Evolutionary conservation across 1,139 yeast genomes (phyloP).

Genomic region (Candida sp.): DNA sequence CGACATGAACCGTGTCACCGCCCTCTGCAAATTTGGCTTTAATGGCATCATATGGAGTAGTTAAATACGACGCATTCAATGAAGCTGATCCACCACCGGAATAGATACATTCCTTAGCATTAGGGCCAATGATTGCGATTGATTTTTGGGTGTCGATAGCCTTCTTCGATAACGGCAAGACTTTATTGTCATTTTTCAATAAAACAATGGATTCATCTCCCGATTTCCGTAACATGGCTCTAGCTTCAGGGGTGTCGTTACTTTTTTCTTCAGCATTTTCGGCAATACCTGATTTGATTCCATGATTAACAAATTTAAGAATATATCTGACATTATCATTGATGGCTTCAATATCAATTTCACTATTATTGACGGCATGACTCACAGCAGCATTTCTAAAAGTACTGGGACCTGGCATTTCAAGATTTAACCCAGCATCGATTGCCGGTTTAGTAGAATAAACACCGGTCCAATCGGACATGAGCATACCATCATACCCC

Average conservation of each 20-base stretch:
- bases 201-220: conserved; percentile 51
- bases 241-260: conserved; percentile 37
- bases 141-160: conserved; percentile 7
- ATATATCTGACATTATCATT: conserved; percentile 44
- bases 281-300: conserved; percentile 30
- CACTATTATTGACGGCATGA: conserved; percentile 23
- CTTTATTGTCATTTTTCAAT: conserved; percentile 42
- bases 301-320: conserved; percentile 39
- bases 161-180: conserved; percentile 34
- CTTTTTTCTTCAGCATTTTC: conserved; percentile 20
- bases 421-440: conserved; percentile 52
- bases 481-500: conserved; percentile 45
- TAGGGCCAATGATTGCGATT: conserved; percentile 28
- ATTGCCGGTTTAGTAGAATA: conserved; percentile 43
- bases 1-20: conserved; percentile 9
- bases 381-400: conserved; percentile 36
- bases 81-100: conserved; percentile 32
- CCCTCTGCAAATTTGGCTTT: conserved; percentile 7
- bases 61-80: conserved; percentile 18
- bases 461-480: conserved; percentile 62
- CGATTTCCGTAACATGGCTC: conserved; percentile 35
- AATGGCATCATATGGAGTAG: conserved; percentile 25
- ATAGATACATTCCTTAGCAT: conserved; percentile 20
- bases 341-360: conserved; percentile 21
- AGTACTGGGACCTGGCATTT: conserved; percentile 58